Evolutionary conservation across 2,329 filamentous ascomycete genomes (phyloP), one percentile per base, ranked within the genome.

Genomic region (Raffaelea arxii): DNA sequence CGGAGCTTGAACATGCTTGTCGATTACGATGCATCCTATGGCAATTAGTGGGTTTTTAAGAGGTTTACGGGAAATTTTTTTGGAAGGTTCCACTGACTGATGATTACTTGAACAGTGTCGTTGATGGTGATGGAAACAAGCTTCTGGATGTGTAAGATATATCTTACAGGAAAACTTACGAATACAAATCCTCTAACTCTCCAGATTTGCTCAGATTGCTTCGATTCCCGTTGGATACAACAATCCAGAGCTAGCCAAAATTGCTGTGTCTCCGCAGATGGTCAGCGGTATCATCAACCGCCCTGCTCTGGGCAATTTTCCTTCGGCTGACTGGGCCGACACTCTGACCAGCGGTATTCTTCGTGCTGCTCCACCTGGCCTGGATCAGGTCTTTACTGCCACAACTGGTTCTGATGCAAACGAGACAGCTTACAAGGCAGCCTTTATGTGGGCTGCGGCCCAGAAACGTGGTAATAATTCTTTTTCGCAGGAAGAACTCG

Each of bases 221-320:
- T 94, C 87, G 37, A 95, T 95, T 57, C 86, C 89, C 4, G 74
- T 95, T 40, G 89, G 89, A 50, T 95, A 95, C 77, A 94, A 91
- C 75, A 95, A 95, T 70, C 82, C 86, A 6, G 67, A 74, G 53
- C 76, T 95, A 51, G 70, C 78, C 54, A 72, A 80, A 56, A 80
- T 82, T 27, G 85, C 86, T 22, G 75, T 77, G 51, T 84, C 82
- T 46, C 80, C 82, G 23, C 84, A 90, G 58, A 94, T 94, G 86
- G 70, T 80, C 58, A 81, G 74, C 49, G 78, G 86, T 47, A 69
- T 95, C 57, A 85, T 94, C 72, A 94, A 95, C 74, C 79, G 89
- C 44, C 89, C 89, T 3, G 89, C 88, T 1, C 76, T 94, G 51
- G 88, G 89, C 57, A 94, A 92, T 74, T 95, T 95, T 68, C 90